A percentile compares a stretch with the other conserved stretches of the same genome.
These are phyloP conservation scores for Daldinia sp. DNA, from an alignment of 2,329 filamentous ascomycete genomes.

Conservation along the genomic window DNA sequence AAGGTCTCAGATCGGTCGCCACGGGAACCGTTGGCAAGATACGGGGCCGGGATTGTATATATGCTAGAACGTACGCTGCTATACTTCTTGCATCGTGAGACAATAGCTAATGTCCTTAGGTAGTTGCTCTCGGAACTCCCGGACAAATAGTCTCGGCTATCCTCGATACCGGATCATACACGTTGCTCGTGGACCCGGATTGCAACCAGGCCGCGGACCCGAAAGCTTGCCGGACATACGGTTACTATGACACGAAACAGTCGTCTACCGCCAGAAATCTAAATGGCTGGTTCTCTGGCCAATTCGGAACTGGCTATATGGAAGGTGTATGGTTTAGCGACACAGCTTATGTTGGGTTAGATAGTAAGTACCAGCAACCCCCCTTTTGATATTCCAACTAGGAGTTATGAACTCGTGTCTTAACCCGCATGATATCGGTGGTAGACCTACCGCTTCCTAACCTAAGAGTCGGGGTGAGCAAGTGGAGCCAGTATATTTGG, in stretches of 20 bases:
- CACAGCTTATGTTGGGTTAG: slow-evolving; percentile 50
- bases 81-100: too few relatives aligned
- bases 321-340: slow-evolving; percentile 52
- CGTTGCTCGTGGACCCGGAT: slow-evolving; percentile 55
- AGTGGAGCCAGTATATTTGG: slow-evolving; percentile 54
- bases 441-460: slow-evolving; percentile 50
- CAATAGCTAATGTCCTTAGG: slow-evolving; percentile 9
- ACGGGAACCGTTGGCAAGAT: slow-evolving; percentile 44
- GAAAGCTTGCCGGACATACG: slow-evolving; percentile 50
- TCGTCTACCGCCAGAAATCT: slow-evolving; percentile 50
- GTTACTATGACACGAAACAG: slow-evolving; percentile 51
- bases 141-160: slow-evolving; percentile 53
- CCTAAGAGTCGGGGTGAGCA: slow-evolving; percentile 54
- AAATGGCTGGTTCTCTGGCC: slow-evolving; percentile 47
- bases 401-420: background rate
- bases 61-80: slow-evolving; percentile 51
- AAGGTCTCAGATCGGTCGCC: slow-evolving; percentile 34
- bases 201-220: slow-evolving; percentile 52
- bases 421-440: background rate
- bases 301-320: slow-evolving; percentile 53
- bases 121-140: slow-evolving; percentile 55
- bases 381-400: background rate
- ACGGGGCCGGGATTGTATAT: slow-evolving; percentile 52
- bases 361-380: slow-evolving; percentile 33
- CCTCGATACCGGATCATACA: slow-evolving; percentile 56